Evolutionary conservation across 306 rosid species (phyloP), one percentile per base, ranked within the genome.

Genomic region (Dalbergia cultrata): DNA sequence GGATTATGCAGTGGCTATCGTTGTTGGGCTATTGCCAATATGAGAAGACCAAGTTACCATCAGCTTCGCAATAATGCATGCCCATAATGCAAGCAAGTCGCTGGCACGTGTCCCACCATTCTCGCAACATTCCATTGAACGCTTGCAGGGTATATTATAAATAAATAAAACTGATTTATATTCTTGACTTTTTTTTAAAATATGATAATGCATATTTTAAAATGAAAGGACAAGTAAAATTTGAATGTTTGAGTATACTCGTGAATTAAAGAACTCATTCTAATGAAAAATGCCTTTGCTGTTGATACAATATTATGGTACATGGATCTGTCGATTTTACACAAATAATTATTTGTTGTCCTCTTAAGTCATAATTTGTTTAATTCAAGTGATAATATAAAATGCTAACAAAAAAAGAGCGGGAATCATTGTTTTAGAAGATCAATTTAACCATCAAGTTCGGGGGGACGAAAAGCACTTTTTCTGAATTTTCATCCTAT

Each of bases 31-130:
- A 60, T 52, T 10, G 43, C 3, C 6, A 16, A 6, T 34, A 49
- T 63, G 62, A n/a, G 41, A 35, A 63, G n/a, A 5, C 22, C 14
- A 3, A 50, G 45, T 52, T 50, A 52, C 66, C 19, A 37, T 77
- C 66, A 66, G 9, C 39, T n/a, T 19, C 7, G 12, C 74, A 77
- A 77, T 77, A 77, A 77, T 76, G 67, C 68, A 73, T 37, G 13
- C 66, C 77, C 63, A 70, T 33, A 52, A 52, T 52, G 79, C 34
- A 75, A 14, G 35, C 71, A 4, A 26, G 8, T 26, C 13, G 2
- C 33, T 17, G 63, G 47, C 71, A 75, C 16, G 9, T 62, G 62
- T 63, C 63, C 14, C 17, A 10, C 45, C 13, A n/a, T 7, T 54
- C 26, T 54, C 60, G 3, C 3, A 54, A 54, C 26, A 54, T 54